phyloP scores from a whole-genome alignment of 352 stramenopile genomes.

The Phytophthora melonis region DNA sequence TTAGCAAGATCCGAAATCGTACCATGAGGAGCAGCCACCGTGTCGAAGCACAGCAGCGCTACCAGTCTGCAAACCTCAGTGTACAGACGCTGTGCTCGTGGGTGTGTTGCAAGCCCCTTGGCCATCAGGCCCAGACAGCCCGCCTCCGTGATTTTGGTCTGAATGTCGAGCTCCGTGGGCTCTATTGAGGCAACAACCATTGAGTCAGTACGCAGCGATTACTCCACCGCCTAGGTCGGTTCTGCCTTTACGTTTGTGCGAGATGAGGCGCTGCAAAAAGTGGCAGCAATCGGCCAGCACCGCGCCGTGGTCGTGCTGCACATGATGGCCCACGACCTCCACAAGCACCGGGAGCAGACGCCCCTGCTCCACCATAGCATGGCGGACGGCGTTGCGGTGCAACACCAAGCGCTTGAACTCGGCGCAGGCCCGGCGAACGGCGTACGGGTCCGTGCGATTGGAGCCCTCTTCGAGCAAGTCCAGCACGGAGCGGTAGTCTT shows the following conservation, averaged over 20 bases:
- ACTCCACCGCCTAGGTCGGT: not conserved
- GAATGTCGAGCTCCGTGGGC: constrained; percentile 62
- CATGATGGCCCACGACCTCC: constrained; percentile 39
- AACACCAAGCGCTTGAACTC: constrained; percentile 64
- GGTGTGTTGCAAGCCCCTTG: constrained; percentile 41
- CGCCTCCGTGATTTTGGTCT: constrained; percentile 60
- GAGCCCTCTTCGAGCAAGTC: constrained; percentile 35
- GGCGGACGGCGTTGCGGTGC: constrained; percentile 33
- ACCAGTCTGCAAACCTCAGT: constrained; percentile 50
- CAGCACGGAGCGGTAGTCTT: constrained; percentile 48
- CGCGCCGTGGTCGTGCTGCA: constrained; percentile 37
- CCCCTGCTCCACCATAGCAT: constrained; percentile 45
- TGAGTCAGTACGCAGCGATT: constrained; percentile 5
- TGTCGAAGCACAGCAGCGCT: constrained; percentile 64
- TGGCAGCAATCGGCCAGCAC: constrained; percentile 54
- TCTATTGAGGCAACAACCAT: constrained; percentile 27
- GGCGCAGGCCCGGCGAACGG: constrained; percentile 58
- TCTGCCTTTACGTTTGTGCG: constrained; percentile 50
- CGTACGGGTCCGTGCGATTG: constrained; percentile 50
- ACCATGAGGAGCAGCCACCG: constrained; percentile 55
- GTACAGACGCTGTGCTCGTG: constrained; percentile 37
- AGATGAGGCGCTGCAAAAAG: constrained; percentile 60
- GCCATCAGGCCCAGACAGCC: constrained; percentile 47
- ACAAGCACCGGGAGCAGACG: constrained; percentile 44
- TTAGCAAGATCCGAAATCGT: constrained; percentile 2